phyloP scores from a whole-genome alignment of 2,329 filamentous ascomycete genomes.

The Xylaria arbuscula region DNA sequence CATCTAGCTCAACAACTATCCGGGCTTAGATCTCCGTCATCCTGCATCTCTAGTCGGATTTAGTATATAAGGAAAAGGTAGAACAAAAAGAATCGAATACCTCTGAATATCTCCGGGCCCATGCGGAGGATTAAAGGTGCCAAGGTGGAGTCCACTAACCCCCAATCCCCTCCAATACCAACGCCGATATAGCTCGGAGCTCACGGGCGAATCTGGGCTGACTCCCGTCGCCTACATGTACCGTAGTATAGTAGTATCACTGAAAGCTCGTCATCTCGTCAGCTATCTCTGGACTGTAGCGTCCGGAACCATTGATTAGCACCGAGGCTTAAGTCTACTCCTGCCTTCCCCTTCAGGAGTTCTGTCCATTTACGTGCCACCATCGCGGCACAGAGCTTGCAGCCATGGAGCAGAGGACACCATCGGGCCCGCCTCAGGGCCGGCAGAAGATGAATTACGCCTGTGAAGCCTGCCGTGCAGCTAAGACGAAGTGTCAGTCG shows the following conservation, averaged over 20 bases:
- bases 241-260: not conserved
- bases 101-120: slow-evolving; percentile 9
- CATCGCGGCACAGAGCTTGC: not conserved
- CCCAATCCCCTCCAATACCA: slow-evolving; percentile 18
- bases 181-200: slow-evolving; percentile 31
- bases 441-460: slow-evolving; percentile 57
- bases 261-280: not conserved
- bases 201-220: slow-evolving; percentile 14
- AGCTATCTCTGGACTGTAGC: not conserved
- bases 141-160: slow-evolving; percentile 7
- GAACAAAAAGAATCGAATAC: not conserved
- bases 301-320: not conserved
- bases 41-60: not conserved
- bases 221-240: not conserved
- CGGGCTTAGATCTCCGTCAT: not conserved
- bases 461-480: slow-evolving; percentile 65
- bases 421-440: slow-evolving; percentile 18
- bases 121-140: slow-evolving; percentile 20
- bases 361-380: not conserved
- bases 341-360: not conserved
- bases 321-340: not conserved
- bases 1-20: not conserved
- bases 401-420: slow-evolving; percentile 32
- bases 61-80: not conserved
- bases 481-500: slow-evolving; percentile 65